These are phyloP conservation scores for Eutrema yunnanense DNA, from an alignment of 345 rosid genomes.

Conservation along the genomic window DNA sequence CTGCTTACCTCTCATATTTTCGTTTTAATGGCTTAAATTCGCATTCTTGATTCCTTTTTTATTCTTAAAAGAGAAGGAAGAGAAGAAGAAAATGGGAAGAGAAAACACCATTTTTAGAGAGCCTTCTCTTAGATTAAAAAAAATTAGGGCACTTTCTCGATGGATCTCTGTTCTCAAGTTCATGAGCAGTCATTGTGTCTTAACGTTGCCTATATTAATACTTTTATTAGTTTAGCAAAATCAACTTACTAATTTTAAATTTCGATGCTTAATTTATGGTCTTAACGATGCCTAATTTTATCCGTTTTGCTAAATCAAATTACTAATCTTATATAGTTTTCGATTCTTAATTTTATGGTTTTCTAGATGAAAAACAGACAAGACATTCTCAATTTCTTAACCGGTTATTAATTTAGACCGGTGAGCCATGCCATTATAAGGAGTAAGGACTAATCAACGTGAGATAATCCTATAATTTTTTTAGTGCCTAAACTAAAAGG, in stretches of 20 bases:
- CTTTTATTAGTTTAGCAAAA: background rate
- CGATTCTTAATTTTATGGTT: no score
- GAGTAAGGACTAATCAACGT: no score
- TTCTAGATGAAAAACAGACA: no score
- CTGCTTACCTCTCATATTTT: no score
- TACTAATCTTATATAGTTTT: no score
- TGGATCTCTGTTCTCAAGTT: background rate
- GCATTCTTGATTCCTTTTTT: background rate
- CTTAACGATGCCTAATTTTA: no score
- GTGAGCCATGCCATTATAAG: no score
- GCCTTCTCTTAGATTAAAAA: conserved; percentile 10
- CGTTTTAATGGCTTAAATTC: background rate
- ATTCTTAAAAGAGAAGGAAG: background rate
- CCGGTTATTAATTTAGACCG: no score
- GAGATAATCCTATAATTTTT: no score
- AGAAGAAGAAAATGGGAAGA: conserved; percentile 24
- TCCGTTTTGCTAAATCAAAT: no score
- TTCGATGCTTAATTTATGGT: background rate
- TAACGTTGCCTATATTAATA: background rate
- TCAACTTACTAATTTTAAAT: background rate
- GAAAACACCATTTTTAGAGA: conserved; percentile 17
- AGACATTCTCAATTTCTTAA: no score
- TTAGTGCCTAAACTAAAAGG: no score
- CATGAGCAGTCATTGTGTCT: background rate
- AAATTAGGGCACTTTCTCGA: background rate